A percentile compares a stretch with the other conserved stretches of the same genome.
Evolutionary conservation across 2,329 filamentous ascomycete genomes (phyloP).

Genomic region (Penicillium sp.): DNA sequence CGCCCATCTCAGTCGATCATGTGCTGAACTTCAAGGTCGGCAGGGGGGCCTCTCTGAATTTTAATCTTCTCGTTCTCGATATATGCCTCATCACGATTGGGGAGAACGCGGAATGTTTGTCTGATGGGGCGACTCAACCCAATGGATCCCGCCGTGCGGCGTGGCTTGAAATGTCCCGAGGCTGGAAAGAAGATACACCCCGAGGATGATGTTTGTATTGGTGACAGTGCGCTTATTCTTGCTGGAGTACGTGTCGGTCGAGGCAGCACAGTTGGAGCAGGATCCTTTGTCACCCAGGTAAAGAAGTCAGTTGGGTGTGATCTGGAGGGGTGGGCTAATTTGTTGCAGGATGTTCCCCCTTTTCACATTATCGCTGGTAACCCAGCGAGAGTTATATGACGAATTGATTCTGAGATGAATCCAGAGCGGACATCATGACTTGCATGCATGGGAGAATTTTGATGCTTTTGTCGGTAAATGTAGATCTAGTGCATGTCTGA

Average conservation of each 20-base stretch:
- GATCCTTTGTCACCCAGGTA: slow-evolving; percentile 43
- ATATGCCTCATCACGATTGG: slow-evolving; percentile 56
- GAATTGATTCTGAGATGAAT: slow-evolving; percentile 29
- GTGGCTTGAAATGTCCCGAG: slow-evolving; percentile 48
- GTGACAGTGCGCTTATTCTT: slow-evolving; percentile 49
- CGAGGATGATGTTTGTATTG: slow-evolving; percentile 53
- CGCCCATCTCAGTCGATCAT: slow-evolving; percentile 65
- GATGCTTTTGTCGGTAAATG: no score
- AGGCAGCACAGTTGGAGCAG: slow-evolving; percentile 45
- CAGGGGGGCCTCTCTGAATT: slow-evolving; percentile 46
- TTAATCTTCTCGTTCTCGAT: slow-evolving; percentile 60
- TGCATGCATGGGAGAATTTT: no score
- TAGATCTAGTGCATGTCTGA: no score
- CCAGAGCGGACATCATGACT: slow-evolving; percentile 9
- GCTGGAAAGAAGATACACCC: slow-evolving; percentile 53
- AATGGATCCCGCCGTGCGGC: slow-evolving; percentile 50
- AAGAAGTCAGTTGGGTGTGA: not conserved
- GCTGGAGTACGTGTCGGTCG: slow-evolving; percentile 46
- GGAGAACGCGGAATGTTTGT: slow-evolving; percentile 50
- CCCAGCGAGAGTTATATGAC: slow-evolving; percentile 26
- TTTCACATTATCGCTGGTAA: slow-evolving; percentile 33
- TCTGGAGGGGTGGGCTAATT: slow-evolving; percentile 1
- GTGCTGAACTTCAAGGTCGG: slow-evolving; percentile 66
- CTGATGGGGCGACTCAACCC: slow-evolving; percentile 59
- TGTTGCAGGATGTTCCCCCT: slow-evolving; percentile 25